phyloP scores from a whole-genome alignment of 2,329 filamentous ascomycete genomes.

The Phoma sp. region DNA sequence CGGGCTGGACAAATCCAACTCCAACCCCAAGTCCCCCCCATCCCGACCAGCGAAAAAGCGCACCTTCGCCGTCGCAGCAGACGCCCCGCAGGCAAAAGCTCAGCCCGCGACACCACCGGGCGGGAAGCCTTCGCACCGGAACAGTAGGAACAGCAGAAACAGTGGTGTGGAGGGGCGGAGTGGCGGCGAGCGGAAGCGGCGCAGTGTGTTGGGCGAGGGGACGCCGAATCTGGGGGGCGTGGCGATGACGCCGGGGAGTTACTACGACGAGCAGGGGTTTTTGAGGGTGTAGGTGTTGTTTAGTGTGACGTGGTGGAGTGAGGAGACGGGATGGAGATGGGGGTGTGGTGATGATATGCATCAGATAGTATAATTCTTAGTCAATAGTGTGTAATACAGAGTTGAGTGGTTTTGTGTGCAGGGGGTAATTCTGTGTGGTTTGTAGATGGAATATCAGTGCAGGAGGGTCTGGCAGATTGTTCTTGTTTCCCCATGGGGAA shows the following conservation, averaged over 20 bases:
- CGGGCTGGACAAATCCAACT: too few species aligned
- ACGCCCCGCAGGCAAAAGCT: neutral
- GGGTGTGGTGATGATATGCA: neutral
- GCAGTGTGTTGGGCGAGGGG: slow-evolving; percentile 23
- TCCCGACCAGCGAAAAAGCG: neutral
- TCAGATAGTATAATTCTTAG: slow-evolving; percentile 12
- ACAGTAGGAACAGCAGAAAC: neutral
- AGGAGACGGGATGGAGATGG: neutral
- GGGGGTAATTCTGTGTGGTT: too few species aligned
- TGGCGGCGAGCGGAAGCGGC: slow-evolving; percentile 24
- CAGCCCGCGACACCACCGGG: too few species aligned
- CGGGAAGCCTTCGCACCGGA: neutral
- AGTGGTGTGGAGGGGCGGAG: neutral
- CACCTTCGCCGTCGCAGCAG: slow-evolving; percentile 2
- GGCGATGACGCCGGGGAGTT: slow-evolving; percentile 34
- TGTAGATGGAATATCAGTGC: too few species aligned
- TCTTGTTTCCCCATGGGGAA: too few species aligned
- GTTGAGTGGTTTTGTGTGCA: too few species aligned
- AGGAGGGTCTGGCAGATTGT: too few species aligned
- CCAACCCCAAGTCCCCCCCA: too few species aligned
- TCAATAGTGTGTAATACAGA: slow-evolving; percentile 14
- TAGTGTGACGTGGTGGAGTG: neutral
- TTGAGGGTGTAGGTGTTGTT: slow-evolving; percentile 16
- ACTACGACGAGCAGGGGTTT: slow-evolving; percentile 45
- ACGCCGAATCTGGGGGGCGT: slow-evolving; percentile 28